Base-by-base conservation (phyloP, 1,139 yeast species). In the Yamadazyma triangularis region DNA sequence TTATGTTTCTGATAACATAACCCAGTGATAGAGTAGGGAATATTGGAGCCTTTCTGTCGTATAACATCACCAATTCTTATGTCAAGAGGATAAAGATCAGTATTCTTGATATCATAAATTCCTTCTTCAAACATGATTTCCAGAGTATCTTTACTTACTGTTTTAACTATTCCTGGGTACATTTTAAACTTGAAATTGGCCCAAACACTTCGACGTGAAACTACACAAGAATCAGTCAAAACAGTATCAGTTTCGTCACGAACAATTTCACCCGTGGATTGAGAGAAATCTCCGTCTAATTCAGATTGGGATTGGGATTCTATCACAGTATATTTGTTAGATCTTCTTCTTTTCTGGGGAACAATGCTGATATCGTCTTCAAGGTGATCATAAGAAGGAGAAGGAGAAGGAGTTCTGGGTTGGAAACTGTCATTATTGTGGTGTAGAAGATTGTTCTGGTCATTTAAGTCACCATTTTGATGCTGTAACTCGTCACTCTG, bases 11-110 rank as follows among this genome's bases (percentile, higher is more conserved):
- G 44, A 6, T 30, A 31, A 10, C 48, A 35, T 28, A 79, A 50
- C 0, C 79, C 83, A 2, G 69, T 59, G 1, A 79, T 74, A 9
- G 48, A 42, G 36, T 60, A 72, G 4, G 18, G 20, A 5, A 26
- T 13, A 3, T 30, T 10, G 0, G 35, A 31, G 4, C 30, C 31
- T 10, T 49, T 49, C 4, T 39, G 19, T 15, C 47, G 47, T 2
- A 64, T 39, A 2, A 36, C 38, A 36, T 64, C 71, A 3, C 70
- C 70, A 20, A 64, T 49, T 15, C 70, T 38, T 8, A 64, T 49
- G 41, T 64, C 71, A 25, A 64, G 44, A 7, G 57, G 45, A 34
- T 43, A 51, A 12, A 64, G 38, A 34, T 64, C 67, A 2, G 40
- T 31, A 31, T 56, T 60, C 21, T 51, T 55, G 15, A 63, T 52